Conservation (phyloP, 2,329 filamentous ascomycete genomes). For the Ceratocystis cacaofunesta region DNA sequence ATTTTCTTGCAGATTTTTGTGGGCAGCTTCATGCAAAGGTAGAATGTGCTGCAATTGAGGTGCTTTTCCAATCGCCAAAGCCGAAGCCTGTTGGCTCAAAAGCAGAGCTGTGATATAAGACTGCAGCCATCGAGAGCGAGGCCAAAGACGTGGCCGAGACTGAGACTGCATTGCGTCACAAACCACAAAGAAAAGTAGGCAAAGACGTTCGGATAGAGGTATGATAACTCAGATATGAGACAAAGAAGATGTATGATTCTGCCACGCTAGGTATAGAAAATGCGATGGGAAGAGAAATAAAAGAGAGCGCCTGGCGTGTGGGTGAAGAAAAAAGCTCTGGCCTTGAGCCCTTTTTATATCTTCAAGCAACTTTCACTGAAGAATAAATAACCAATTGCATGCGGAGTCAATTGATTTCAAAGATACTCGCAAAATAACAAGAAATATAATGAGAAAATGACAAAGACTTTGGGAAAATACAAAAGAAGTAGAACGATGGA, state of each 20-base stretch:
- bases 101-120: constrained; percentile 8
- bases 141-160: constrained; percentile 9
- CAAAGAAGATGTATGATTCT: not conserved
- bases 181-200: not conserved
- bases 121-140: constrained; percentile 2
- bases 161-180: not conserved
- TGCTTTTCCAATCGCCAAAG: constrained; percentile 4
- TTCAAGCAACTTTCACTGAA: not conserved
- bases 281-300: not conserved
- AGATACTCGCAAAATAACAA: not conserved
- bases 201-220: not conserved
- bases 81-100: constrained; percentile 9
- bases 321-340: not conserved
- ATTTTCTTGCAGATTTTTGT: not conserved
- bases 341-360: not conserved
- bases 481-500: not conserved
- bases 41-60: not conserved
- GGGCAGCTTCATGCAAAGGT: not conserved
- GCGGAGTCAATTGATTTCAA: not conserved
- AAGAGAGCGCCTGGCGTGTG: not conserved
- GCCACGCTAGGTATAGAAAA: not conserved
- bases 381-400: not conserved
- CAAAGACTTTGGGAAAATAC: not conserved
- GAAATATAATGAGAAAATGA: not conserved
- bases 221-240: not conserved